Percentiles rank a stretch among this genome's conserved stretches.
Conservation (phyloP, 2,329 filamentous ascomycete genomes). For the Orbilia javanica region DNA sequence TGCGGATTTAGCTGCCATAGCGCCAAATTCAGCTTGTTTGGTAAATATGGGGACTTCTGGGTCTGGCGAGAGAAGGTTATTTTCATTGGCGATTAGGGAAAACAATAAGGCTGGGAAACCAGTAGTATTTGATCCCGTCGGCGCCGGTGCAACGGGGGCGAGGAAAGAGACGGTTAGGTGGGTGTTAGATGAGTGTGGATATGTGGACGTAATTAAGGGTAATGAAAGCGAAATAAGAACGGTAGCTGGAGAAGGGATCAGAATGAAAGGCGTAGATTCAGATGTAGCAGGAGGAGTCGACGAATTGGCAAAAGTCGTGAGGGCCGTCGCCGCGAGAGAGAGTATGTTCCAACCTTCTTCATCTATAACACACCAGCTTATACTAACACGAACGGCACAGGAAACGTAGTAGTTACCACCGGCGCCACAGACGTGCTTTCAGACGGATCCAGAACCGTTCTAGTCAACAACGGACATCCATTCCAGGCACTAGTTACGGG, state of each 20-base stretch:
- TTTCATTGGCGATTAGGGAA: constrained; percentile 78
- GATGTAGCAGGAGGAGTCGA: constrained; percentile 69
- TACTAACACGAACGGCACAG: constrained; percentile 59
- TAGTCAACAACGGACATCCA: constrained; percentile 81
- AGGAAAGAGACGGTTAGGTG: constrained; percentile 78
- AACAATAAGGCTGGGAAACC: constrained; percentile 84
- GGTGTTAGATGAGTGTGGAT: constrained; percentile 76
- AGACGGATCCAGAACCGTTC: constrained; percentile 77
- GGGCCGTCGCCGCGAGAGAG: constrained; percentile 75
- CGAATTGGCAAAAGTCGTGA: constrained; percentile 75
- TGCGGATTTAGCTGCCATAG: constrained; percentile 78
- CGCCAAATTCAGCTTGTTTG: constrained; percentile 74
- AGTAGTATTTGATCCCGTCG: constrained; percentile 89
- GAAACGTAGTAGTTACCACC: constrained; percentile 82
- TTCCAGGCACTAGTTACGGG: constrained; percentile 79
- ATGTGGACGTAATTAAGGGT: constrained; percentile 90
- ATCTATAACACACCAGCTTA: not conserved
- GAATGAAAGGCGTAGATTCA: constrained; percentile 87
- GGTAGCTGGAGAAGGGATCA: constrained; percentile 73
- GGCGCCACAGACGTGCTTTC: constrained; percentile 81
- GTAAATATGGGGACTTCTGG: constrained; percentile 94
- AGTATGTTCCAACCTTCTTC: constrained; percentile 64
- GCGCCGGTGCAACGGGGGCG: constrained; percentile 83
- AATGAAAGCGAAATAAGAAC: constrained; percentile 89
- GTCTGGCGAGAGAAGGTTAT: constrained; percentile 77